Evolutionary conservation across 345 rosid genomes (phyloP).

Genomic region (Turritis glabra): DNA sequence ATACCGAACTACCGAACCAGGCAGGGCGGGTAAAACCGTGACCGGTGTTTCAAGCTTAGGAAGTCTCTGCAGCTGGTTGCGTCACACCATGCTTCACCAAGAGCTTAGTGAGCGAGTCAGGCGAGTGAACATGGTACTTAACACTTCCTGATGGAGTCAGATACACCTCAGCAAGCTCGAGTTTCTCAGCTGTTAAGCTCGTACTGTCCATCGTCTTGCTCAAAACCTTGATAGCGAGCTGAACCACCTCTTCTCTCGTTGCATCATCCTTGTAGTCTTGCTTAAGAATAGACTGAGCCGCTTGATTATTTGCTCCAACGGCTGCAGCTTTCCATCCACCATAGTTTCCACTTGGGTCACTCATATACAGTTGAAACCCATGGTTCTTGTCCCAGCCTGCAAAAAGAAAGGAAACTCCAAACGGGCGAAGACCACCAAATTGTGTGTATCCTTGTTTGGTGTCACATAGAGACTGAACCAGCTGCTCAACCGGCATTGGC

Average conservation of each 20-base stretch:
- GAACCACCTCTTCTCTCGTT: slow-evolving; percentile 68
- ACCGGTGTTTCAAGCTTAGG: slow-evolving; percentile 25
- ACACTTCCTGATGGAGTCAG: slow-evolving; percentile 66
- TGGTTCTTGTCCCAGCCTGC: slow-evolving; percentile 89
- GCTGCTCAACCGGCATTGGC: slow-evolving; percentile 90
- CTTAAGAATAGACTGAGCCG: slow-evolving; percentile 76
- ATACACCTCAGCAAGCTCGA: slow-evolving; percentile 72
- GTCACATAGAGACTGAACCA: slow-evolving; percentile 85
- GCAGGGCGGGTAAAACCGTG: not conserved
- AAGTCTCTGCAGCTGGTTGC: slow-evolving; percentile 60
- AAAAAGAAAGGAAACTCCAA: slow-evolving; percentile 83
- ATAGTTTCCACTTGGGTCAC: slow-evolving; percentile 93
- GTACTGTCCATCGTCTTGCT: slow-evolving; percentile 94
- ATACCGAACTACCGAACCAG: not conserved
- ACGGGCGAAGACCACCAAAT: slow-evolving; percentile 89
- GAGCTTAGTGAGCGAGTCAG: slow-evolving; percentile 73
- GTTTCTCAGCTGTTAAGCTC: slow-evolving; percentile 80
- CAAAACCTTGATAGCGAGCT: slow-evolving; percentile 80
- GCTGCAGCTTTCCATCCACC: slow-evolving; percentile 95
- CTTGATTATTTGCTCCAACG: slow-evolving; percentile 85
- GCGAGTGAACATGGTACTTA: slow-evolving; percentile 73
- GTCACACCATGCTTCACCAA: slow-evolving; percentile 67
- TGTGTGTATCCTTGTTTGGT: slow-evolving; percentile 95
- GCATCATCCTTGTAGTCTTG: slow-evolving; percentile 39
- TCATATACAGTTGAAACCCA: slow-evolving; percentile 89